These are phyloP conservation scores for Backusella liffmaniae DNA, from an alignment of 192 early-diverging fungal species.

Conservation along the genomic window DNA sequence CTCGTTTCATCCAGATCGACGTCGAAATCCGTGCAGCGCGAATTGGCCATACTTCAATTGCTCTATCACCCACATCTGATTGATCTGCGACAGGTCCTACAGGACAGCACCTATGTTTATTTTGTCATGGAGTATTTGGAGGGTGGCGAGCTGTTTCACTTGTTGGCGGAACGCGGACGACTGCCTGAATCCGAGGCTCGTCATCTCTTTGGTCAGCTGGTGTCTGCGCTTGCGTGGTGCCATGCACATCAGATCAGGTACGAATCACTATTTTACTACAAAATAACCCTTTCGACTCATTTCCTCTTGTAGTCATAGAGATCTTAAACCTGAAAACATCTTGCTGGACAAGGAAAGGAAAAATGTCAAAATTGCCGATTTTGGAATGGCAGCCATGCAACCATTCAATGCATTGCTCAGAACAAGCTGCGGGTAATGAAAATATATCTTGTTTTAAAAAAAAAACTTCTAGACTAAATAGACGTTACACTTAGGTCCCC, in stretches of 20 bases:
- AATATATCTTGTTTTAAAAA: background rate
- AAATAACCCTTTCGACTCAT: too few species aligned
- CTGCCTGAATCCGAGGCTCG: slow-evolving; percentile 55
- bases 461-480: slow-evolving; percentile 49
- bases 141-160: slow-evolving; percentile 31
- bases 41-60: slow-evolving; percentile 33
- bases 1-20: slow-evolving; percentile 19
- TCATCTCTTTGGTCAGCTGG: slow-evolving; percentile 73
- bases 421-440: slow-evolving; percentile 54
- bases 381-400: slow-evolving; percentile 58
- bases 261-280: background rate
- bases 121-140: slow-evolving; percentile 38
- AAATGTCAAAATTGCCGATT: slow-evolving; percentile 63
- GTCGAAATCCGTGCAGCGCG: slow-evolving; percentile 24
- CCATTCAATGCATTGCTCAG: slow-evolving; percentile 48
- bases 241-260: slow-evolving; percentile 40
- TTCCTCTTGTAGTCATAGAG: slow-evolving; percentile 50
- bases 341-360: slow-evolving; percentile 40
- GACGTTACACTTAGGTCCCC: slow-evolving; percentile 16
- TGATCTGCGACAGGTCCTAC: slow-evolving; percentile 24
- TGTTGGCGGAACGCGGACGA: slow-evolving; percentile 29
- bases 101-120: slow-evolving; percentile 31
- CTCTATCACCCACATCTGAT: slow-evolving; percentile 30
- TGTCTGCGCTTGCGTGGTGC: slow-evolving; percentile 54
- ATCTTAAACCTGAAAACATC: slow-evolving; percentile 77